A percentile compares a stretch with the other conserved stretches of the same genome.
These are phyloP conservation scores for Thinopyrum elongatum DNA, from an alignment of 176 grass and related monocot species.

Conservation along the genomic window DNA sequence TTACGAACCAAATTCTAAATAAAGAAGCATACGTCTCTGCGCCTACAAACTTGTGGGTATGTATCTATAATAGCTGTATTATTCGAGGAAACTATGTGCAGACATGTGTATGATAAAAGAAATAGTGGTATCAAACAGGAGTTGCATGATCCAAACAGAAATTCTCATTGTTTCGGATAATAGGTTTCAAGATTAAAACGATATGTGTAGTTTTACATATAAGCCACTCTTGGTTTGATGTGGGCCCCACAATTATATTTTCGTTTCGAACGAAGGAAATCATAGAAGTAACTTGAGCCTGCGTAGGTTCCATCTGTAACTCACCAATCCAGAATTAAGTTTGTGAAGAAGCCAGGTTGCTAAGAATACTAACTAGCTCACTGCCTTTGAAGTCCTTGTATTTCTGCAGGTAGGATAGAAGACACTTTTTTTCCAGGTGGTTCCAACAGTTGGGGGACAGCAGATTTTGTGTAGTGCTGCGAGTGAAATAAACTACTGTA, in stretches of 20 bases:
- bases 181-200: neutral
- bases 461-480: slow-evolving; percentile 32
- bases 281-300: neutral
- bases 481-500: slow-evolving; percentile 50
- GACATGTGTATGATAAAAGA: neutral
- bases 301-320: neutral
- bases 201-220: neutral
- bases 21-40: neutral
- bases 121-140: slow-evolving; percentile 4
- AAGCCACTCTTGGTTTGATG: neutral
- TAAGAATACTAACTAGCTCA: neutral
- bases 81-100: neutral
- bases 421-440: slow-evolving; percentile 29
- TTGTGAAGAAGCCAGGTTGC: neutral
- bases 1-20: neutral
- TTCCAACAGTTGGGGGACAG: slow-evolving; percentile 20
- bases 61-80: neutral
- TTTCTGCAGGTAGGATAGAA: slow-evolving; percentile 48
- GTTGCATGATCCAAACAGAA: neutral
- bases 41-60: neutral
- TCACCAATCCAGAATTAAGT: neutral
- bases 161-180: neutral
- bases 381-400: neutral
- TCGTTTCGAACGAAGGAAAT: neutral
- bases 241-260: neutral